These are phyloP conservation scores for Kodamaea hsintzibuensis DNA, from an alignment of 805 yeast genomes.

Conservation along the genomic window DNA sequence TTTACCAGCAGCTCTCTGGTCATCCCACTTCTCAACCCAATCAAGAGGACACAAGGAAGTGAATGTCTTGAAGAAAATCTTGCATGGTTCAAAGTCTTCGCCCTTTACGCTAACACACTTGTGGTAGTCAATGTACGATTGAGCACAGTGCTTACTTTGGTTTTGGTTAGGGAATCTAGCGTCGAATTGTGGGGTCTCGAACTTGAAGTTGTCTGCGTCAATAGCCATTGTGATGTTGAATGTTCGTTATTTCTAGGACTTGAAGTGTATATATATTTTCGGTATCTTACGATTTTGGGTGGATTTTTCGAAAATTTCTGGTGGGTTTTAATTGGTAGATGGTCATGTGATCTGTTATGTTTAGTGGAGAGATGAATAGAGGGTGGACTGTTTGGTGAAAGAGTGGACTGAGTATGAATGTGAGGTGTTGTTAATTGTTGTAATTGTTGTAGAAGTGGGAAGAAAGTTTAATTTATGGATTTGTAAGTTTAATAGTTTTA, in stretches of 20 bases:
- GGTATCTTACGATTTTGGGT: conserved; percentile 14
- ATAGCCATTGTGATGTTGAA: conserved; percentile 21
- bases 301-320: conserved; percentile 6
- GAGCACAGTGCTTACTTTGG: conserved; percentile 99
- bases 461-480: too few species aligned
- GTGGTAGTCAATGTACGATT: conserved; percentile 96
- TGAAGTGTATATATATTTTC: conserved; percentile 7
- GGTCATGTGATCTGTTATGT: conserved; percentile 7
- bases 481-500: too few species aligned
- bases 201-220: conserved; percentile 30
- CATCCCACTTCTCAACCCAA: conserved; percentile 89
- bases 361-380: neutral
- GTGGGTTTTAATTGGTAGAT: conserved; percentile 10
- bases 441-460: too few species aligned
- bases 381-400: neutral
- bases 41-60: conserved; percentile 81
- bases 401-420: neutral
- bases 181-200: conserved; percentile 60
- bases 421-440: neutral
- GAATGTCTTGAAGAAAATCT: conserved; percentile 90
- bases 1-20: conserved; percentile 65
- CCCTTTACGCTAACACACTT: conserved; percentile 96
- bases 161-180: conserved; percentile 96
- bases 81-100: conserved; percentile 97
- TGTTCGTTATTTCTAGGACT: conserved; percentile 2